Conservation (phyloP, 169 alveolate genomes). For the Cryptosporidium sp. region DNA sequence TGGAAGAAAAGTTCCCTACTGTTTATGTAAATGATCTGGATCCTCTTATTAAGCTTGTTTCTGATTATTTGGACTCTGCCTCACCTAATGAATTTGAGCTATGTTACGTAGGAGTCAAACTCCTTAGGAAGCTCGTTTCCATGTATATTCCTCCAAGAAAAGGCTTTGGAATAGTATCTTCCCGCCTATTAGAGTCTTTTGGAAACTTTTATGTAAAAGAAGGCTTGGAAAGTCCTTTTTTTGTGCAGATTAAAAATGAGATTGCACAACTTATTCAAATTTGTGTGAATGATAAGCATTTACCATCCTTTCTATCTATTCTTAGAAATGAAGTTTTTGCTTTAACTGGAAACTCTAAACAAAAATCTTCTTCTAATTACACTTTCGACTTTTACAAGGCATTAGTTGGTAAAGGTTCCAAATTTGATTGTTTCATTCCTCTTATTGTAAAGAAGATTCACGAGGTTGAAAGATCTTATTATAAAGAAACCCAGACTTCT, state of each 20-base stretch:
- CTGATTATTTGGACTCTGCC: not conserved
- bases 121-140: constrained; percentile 14
- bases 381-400: constrained; percentile 2
- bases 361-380: not conserved
- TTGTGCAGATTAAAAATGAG: not conserved
- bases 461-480: not conserved
- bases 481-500: not conserved
- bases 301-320: not conserved
- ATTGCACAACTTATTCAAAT: constrained; percentile 3
- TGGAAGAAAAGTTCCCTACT: constrained; percentile 20
- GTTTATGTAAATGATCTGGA: constrained; percentile 38
- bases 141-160: constrained; percentile 56
- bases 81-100: not conserved
- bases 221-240: not conserved
- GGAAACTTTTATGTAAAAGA: not conserved
- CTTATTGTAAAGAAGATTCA: constrained; percentile 6
- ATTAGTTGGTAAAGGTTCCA: not conserved
- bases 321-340: not conserved
- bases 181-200: constrained; percentile 14
- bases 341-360: not conserved
- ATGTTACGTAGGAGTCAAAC: not conserved
- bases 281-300: constrained; percentile 1
- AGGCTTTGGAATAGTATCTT: constrained; percentile 17
- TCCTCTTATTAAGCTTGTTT: not conserved
- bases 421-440: constrained; percentile 8